Evolutionary conservation across 805 yeast species (phyloP), one percentile per base, ranked within the genome.

Genomic region (Candida awuae): DNA sequence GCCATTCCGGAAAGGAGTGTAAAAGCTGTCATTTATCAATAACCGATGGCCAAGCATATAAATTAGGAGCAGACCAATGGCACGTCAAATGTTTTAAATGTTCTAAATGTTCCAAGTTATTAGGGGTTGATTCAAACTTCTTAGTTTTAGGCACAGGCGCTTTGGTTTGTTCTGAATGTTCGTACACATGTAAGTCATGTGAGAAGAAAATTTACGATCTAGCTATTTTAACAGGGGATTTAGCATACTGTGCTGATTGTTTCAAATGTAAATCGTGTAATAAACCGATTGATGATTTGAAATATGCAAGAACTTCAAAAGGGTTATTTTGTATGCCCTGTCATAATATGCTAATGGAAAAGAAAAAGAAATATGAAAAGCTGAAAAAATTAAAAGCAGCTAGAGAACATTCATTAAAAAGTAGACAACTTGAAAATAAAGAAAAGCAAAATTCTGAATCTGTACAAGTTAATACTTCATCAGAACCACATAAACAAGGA

Each of bases 51-150:
- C 94, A 88, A 48, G 97, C 97, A 3, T 92, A 86, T 56, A 97
- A 90, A 57, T 67, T 90, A 35, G 95, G 95, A 18, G 94, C 83
- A 20, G 90, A 86, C 55, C 75, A 95, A 47, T 92, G 98, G 98
- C 98, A 92, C 59, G 82, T 86, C 41, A 73, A 82, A 46, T 92
- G 98, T 62, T 92, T 92, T 62, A 71, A 77, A 34, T 92, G 98
- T 61, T 82, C 94, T 39, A 81, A 81, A 49, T 92, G 98, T 60
- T 67, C 73, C 27, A 71, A 75, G 50, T 72, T 79, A 27, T 65
- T 92, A 39, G 95, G 94, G 19, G 84, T 94, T 46, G 82, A 86
- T 52, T 80, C 94, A 18, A 88, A 88, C 59, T 85, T 92, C 59
- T 65, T 92, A 37, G 97, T 90, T 2, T 66, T 92, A 34, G 97